A percentile compares a stretch with the other conserved stretches of the same genome.
These are phyloP conservation scores for Hyaloperonospora arabidopsidis DNA, from an alignment of 352 stramenopile species.

Conservation along the genomic window DNA sequence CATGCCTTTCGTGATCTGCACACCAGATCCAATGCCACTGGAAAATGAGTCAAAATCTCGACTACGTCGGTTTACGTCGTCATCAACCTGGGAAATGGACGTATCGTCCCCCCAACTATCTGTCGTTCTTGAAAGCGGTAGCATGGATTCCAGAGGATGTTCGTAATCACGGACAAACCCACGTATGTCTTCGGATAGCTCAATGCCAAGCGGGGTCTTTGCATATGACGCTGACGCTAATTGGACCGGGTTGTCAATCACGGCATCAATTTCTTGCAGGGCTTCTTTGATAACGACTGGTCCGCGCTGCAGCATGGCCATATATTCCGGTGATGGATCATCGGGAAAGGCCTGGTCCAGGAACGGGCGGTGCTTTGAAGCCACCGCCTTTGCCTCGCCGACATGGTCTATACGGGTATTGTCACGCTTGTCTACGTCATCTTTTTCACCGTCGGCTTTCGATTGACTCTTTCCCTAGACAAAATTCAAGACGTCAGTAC, in stretches of 20 bases:
- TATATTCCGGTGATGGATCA: conserved; percentile 25
- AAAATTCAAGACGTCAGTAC: conserved; percentile 3
- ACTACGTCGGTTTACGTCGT: conserved; percentile 26
- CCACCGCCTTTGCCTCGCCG: conserved; percentile 21
- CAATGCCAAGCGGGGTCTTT: conserved; percentile 12
- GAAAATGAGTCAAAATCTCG: conserved; percentile 17
- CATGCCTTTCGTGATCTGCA: conserved; percentile 8
- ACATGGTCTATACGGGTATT: conserved; percentile 17
- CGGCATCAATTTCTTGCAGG: conserved; percentile 42
- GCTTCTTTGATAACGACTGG: conserved; percentile 37
- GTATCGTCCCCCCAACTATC: conserved; percentile 53
- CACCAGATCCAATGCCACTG: conserved; percentile 12
- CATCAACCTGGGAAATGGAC: conserved; percentile 26
- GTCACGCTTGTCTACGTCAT: background rate
- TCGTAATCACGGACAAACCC: conserved; percentile 45
- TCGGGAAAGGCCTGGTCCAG: conserved; percentile 17
- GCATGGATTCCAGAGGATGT: conserved; percentile 37
- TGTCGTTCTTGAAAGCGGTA: conserved; percentile 50
- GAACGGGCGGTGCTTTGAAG: conserved; percentile 6
- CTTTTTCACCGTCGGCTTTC: conserved; percentile 1
- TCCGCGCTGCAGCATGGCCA: conserved; percentile 32
- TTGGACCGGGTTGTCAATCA: conserved; percentile 33
- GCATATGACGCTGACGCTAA: conserved; percentile 5
- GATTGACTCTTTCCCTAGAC: conserved; percentile 26
- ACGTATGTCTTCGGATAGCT: conserved; percentile 28